Percentiles rank a stretch among this genome's conserved stretches.
These are phyloP conservation scores for Aspergillus jensenii DNA, from an alignment of 2,329 filamentous ascomycete species.

Conservation along the genomic window DNA sequence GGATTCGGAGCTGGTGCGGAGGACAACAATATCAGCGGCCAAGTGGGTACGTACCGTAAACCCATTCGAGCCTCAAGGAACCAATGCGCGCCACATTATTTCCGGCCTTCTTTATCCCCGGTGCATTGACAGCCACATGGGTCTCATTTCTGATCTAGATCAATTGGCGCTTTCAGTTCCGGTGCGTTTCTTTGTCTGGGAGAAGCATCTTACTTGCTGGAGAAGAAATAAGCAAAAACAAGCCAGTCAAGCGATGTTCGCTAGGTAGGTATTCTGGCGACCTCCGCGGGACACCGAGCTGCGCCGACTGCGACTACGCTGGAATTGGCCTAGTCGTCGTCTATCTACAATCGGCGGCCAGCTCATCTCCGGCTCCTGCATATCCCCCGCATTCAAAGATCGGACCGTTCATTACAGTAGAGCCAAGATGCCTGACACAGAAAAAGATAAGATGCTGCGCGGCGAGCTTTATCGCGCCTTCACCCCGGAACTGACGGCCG, in stretches of 20 bases:
- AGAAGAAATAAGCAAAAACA: no score
- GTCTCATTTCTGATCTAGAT: neutral
- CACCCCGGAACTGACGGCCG: constrained; percentile 64
- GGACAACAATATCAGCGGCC: neutral
- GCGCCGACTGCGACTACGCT: neutral
- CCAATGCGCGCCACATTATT: neutral
- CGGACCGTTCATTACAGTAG: neutral
- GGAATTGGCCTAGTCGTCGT: neutral
- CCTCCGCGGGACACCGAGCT: neutral
- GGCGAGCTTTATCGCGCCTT: constrained; percentile 77
- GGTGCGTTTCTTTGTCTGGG: neutral
- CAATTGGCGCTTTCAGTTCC: neutral
- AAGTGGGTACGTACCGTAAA: no score
- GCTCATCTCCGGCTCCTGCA: neutral
- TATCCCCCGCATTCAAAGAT: neutral
- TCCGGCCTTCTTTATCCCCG: neutral
- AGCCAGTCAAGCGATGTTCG: no score
- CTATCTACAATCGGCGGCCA: neutral
- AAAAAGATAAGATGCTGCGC: constrained; percentile 54
- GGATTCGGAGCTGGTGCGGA: neutral
- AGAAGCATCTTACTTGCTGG: neutral
- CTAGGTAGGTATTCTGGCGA: no score
- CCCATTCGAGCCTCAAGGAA: neutral
- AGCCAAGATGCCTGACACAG: constrained; percentile 6
- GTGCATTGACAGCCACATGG: neutral